phyloP scores from a whole-genome alignment of 768 basidiomycete species.

The Russula lepida region DNA sequence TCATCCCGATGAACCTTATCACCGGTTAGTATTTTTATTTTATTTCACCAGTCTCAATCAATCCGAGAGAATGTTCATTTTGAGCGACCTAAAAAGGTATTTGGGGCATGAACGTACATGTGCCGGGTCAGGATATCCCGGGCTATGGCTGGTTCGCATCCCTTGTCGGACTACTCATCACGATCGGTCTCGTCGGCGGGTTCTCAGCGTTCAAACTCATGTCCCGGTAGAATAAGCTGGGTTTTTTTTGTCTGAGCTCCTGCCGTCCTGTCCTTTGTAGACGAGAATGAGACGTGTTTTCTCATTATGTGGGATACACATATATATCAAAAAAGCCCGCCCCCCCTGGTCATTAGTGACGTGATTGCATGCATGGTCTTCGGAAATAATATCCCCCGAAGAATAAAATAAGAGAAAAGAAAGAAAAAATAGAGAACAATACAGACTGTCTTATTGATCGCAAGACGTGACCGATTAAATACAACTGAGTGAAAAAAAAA shows the following conservation, averaged over 20 bases:
- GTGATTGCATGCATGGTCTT: neutral
- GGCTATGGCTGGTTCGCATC: constrained; percentile 79
- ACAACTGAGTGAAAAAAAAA: neutral
- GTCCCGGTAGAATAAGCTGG: constrained; percentile 29
- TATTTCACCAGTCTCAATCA: neutral
- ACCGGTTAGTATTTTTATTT: constrained; percentile 69
- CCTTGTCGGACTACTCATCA: constrained; percentile 72
- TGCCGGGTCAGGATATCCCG: constrained; percentile 71
- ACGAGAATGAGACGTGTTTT: neutral
- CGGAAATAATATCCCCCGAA: neutral
- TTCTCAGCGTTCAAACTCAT: constrained; percentile 75
- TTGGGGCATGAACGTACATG: constrained; percentile 99
- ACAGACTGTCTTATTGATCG: neutral
- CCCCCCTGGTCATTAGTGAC: neutral
- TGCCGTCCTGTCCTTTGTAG: neutral
- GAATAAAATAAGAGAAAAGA: neutral
- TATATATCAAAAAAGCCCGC: neutral
- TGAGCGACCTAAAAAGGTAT: constrained; percentile 40
- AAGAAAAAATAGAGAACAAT: neutral
- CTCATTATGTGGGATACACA: neutral
- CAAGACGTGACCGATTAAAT: neutral
- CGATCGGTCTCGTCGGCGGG: constrained; percentile 75
- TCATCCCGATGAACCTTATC: constrained; percentile 95
- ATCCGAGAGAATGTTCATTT: neutral
- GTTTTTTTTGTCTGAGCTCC: neutral